Base-by-base conservation (phyloP, 805 yeast species). In the Monosporozyma siamensis region DNA sequence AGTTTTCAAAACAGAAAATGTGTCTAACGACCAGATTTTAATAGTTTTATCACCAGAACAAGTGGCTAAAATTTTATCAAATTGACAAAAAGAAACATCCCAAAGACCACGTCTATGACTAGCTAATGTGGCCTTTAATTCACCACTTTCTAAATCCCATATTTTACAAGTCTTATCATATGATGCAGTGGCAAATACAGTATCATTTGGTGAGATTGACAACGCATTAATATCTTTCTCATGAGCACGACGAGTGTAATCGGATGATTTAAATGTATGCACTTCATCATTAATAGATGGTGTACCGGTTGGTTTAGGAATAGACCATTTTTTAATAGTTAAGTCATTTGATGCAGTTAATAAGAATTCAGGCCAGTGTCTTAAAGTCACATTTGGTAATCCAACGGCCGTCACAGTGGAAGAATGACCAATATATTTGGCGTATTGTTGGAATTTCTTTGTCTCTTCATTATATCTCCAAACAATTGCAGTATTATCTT, bases 81-180 rank as follows among this genome's bases (percentile, higher is more conserved):
- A 83, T 29, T 77, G 78, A 54, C 87, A 84, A 60, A 92, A 92
- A 48, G 74, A 72, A 25, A 88, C 79, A 57, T 86, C 94, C 95
- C 97, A 92, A 35, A 92, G 74, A 10, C 97, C 97, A 55, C 99
- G 77, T 59, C 80, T 83, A 63, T 92, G 99, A 14, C 96, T 97
- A 47, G 78, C 78, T 48, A 92, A 67, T 6, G 90, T 71, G 7
- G 95, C 96, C 15, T 84, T 67, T 2, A 82, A 77, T 63, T 92
- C 97, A 45, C 98, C 97, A n/a, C 77, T 67, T 34, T 77, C 83
- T 21, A 78, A 56, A 57, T 83, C 80, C 97, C 97, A 92, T 3
- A 92, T 67, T 57, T 92, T 92, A 46, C 84, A 92, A 2, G 89
- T 74, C 55, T 90, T 85, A 63, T 92, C 99, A 59, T 84, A 95